Base-by-base conservation (phyloP, 257 asterid genomes). In the Fraxinus cuspidata region DNA sequence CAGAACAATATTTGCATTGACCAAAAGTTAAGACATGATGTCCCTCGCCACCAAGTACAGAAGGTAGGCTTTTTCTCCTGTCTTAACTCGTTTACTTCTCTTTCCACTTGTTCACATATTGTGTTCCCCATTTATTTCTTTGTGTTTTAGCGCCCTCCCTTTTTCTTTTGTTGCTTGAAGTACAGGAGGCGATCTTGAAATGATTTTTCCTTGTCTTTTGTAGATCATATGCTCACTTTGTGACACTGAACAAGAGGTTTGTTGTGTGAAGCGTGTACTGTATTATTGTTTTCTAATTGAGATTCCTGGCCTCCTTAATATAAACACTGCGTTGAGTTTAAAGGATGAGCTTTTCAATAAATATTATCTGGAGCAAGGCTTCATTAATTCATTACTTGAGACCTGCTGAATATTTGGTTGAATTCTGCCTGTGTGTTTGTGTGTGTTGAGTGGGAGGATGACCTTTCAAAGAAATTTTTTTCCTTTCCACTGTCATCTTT, bases 171-270 rank as follows among this genome's bases (percentile, higher is more conserved):
- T 79, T 80, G 71, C 31, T 31, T 44, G 15, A 76, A 35, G 28
- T 74, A 53, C 11, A 19, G 11, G 23, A 53, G 64, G 25, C 7
- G n/a, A 38, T 72, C 42, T 58, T 64, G 70, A 66, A 38, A 77
- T 34, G 23, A 40, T 16, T 19, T 82, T 18, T 73, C 56, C 69
- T 72, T 70, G 16, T 60, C 16, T 37, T 71, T 60, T 84, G 71
- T 90, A 94, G 97, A 87, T 94, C 79, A 81, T 94, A 83, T 94
- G 98, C 83, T 86, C 97, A 32, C 91, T 94, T 21, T 94, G 98
- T 72, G 84, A 86, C 80, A 90, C 96, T 35, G 98, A 94, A 80
- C 98, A 94, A 75, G 93, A 92, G 97, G 98, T 94, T 76, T 68
- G 91, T 86, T 60, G 8, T 38, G 21, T 5, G 40, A 25, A 53